A percentile compares a stretch with the other conserved stretches of the same genome.
phyloP scores from a whole-genome alignment of 371 early-diverging fungal species.

The Amoeboaphelidium protococcarum region DNA sequence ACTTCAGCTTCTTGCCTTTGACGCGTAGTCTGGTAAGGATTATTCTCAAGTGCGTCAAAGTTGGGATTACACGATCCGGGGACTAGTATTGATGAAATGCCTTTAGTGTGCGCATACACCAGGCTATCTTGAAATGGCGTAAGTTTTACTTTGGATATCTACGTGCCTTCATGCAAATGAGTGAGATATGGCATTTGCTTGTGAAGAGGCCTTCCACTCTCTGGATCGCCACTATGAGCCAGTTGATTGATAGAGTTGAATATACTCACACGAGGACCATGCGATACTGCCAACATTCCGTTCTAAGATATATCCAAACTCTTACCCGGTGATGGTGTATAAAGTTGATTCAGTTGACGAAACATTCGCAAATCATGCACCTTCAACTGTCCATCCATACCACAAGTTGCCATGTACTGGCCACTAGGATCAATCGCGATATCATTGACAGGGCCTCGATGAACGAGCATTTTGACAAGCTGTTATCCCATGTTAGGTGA shows the following conservation, averaged over 20 bases:
- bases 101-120: slow-evolving; percentile 58
- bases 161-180: slow-evolving; percentile 31
- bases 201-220: slow-evolving; percentile 77
- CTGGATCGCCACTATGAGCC: no score
- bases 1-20: slow-evolving; percentile 85
- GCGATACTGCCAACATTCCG: slow-evolving; percentile 57
- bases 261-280: slow-evolving; percentile 39
- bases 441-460: slow-evolving; percentile 54
- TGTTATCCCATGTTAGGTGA: slow-evolving; percentile 54
- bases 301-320: slow-evolving; percentile 55
- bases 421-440: slow-evolving; percentile 70
- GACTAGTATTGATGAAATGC: slow-evolving; percentile 56
- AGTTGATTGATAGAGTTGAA: no score
- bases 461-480: slow-evolving; percentile 82
- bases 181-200: slow-evolving; percentile 70
- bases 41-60: slow-evolving; percentile 79
- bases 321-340: slow-evolving; percentile 37
- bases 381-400: slow-evolving; percentile 69
- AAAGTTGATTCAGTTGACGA: slow-evolving; percentile 49
- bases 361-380: slow-evolving; percentile 89
- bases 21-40: slow-evolving; percentile 74
- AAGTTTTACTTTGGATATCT: slow-evolving; percentile 35
- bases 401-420: slow-evolving; percentile 73
- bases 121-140: slow-evolving; percentile 95
- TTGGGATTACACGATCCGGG: slow-evolving; percentile 94